These are phyloP conservation scores for Pleurotus djamor DNA, from an alignment of 768 basidiomycete species.

Conservation along the genomic window DNA sequence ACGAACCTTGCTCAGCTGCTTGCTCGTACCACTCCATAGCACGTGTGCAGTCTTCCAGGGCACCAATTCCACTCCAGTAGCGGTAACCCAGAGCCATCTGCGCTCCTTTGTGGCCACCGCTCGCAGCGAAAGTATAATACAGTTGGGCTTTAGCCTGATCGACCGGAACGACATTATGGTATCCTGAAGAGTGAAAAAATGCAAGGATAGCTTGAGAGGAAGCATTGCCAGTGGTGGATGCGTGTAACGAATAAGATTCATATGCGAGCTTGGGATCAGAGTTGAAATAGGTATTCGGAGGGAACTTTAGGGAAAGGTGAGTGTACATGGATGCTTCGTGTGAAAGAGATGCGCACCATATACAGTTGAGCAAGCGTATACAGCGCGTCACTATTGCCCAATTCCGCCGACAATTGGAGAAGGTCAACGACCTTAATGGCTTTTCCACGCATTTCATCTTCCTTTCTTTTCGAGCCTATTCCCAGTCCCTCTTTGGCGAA, in stretches of 20 bases:
- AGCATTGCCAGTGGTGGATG: slow-evolving; percentile 73
- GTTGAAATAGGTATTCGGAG: slow-evolving; percentile 65
- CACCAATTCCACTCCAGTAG: slow-evolving; percentile 95
- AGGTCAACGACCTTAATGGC: slow-evolving; percentile 83
- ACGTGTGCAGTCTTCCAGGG: slow-evolving; percentile 79
- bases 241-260: slow-evolving; percentile 61
- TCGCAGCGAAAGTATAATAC: slow-evolving; percentile 92
- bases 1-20: slow-evolving; percentile 80
- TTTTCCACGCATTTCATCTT: slow-evolving; percentile 67
- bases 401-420: slow-evolving; percentile 75
- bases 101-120: slow-evolving; percentile 82
- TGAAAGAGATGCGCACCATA: slow-evolving; percentile 40
- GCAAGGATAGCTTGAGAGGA: slow-evolving; percentile 84
- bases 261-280: slow-evolving; percentile 63
- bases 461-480: slow-evolving; percentile 46
- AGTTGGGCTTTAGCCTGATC: slow-evolving; percentile 84
- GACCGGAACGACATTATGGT: slow-evolving; percentile 56
- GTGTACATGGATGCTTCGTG: not conserved
- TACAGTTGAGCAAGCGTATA: slow-evolving; percentile 67
- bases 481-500: slow-evolving; percentile 36
- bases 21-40: slow-evolving; percentile 89
- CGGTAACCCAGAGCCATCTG: slow-evolving; percentile 94
- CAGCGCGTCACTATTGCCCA: slow-evolving; percentile 74
- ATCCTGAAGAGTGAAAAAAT: slow-evolving; percentile 90
- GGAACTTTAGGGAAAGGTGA: slow-evolving; percentile 47